Percentiles rank a stretch among this genome's conserved stretches.
Conservation (phyloP, 2,329 filamentous ascomycete genomes). For the Penicillium sp. region DNA sequence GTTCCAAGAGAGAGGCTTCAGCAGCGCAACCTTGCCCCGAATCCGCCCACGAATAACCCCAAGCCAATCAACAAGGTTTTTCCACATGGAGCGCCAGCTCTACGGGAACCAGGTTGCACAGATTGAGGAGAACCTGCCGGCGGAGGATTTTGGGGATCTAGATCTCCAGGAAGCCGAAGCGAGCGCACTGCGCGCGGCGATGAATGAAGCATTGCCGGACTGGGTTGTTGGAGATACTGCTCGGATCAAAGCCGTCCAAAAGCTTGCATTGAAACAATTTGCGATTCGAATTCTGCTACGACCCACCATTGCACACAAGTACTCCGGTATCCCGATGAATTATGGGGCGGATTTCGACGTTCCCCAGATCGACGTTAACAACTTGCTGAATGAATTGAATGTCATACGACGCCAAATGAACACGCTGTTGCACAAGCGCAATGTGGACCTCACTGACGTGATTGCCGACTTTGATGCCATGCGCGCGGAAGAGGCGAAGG, state of each 20-base stretch:
- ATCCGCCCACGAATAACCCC: slow-evolving; percentile 12
- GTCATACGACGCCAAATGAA: slow-evolving; percentile 34
- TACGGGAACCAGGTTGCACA: slow-evolving; percentile 8
- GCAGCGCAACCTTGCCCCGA: slow-evolving; percentile 20
- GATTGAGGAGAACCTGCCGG: slow-evolving; percentile 5
- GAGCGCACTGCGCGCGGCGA: slow-evolving; percentile 3
- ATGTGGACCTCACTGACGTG: slow-evolving; percentile 35
- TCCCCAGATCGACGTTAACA: slow-evolving; percentile 32
- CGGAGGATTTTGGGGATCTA: slow-evolving; percentile 6
- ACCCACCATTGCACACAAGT: slow-evolving; percentile 42
- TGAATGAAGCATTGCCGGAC: slow-evolving; percentile 22
- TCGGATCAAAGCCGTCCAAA: slow-evolving; percentile 41
- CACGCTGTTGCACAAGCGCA: slow-evolving; percentile 27
- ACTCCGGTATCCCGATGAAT: slow-evolving; percentile 35
- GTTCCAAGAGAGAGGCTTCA: slow-evolving; percentile 28
- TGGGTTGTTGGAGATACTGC: slow-evolving; percentile 34
- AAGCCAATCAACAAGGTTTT: slow-evolving; percentile 20
- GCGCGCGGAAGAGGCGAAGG: slow-evolving; percentile 18
- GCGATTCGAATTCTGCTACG: slow-evolving; percentile 42
- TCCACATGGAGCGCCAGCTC: slow-evolving; percentile 18
- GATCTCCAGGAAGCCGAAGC: slow-evolving; percentile 10
- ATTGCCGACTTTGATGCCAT: slow-evolving; percentile 28
- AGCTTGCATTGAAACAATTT: slow-evolving; percentile 42
- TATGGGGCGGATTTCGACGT: slow-evolving; percentile 32
- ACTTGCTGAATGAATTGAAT: slow-evolving; percentile 38